Evolutionary conservation across 202 grass and related monocot genomes (phyloP), one percentile per base, ranked within the genome.

Genomic region (Musa balbisiana): DNA sequence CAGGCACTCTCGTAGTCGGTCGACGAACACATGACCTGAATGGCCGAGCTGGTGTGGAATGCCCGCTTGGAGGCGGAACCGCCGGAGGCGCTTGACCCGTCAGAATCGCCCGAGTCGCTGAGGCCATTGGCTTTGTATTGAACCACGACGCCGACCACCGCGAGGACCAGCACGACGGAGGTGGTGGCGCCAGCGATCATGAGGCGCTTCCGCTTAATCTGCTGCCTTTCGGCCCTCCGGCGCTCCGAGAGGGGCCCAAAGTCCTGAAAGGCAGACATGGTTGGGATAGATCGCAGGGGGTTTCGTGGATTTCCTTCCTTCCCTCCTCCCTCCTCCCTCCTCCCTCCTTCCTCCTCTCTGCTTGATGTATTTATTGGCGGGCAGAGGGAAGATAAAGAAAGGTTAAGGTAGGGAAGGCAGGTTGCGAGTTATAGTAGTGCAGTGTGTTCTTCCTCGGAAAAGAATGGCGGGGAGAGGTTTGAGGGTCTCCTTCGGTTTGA

Each of bases 1-100:
- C 95, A 99, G 3, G 73, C 53, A 6, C 82, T 87, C 87, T 62
- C 26, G 89, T 82, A 89, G 79, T 93, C 91, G 29, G 87, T 89
- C 68, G 86, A 80, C 43, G 75, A 69, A 77, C 95, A 99, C 67
- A 99, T 50, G 6, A n/a, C 43, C 33, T 70, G 43, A 13, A 21
- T 51, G 23, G 63, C 63, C 9, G 21, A 2, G 22, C 23, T 65
- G 63, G 23, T 13, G 63, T 65, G 21, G 63, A 13, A 12, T 0
- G 11, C 23, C 10, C 26, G 13, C 2, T 12, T 24, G 62, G 62
- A 11, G 62, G 62, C 2, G 21, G n/a, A 25, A 10, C 62, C 62
- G 24, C 21, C 22, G 21, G 33, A 43, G 33, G 33, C 33, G 33
- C 33, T 43, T 5, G 33, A 43, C 33, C 33, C 33, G 33, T 43